These are phyloP conservation scores for Aspergillus niger DNA, from an alignment of 2,329 filamentous ascomycete genomes.

Conservation along the genomic window DNA sequence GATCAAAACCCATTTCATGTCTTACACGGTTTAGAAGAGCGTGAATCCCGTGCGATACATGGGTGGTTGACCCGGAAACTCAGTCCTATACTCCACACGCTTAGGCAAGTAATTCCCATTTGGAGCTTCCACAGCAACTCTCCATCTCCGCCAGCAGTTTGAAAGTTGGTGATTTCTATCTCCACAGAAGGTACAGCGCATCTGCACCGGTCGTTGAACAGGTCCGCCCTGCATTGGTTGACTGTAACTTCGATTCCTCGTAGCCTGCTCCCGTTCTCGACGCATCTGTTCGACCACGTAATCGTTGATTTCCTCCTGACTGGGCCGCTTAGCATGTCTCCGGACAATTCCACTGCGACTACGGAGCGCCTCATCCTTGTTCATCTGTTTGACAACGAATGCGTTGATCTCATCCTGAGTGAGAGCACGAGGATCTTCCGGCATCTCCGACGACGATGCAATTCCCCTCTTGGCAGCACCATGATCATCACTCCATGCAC, in stretches of 20 bases:
- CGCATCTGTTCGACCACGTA: slow-evolving; percentile 33
- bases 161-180: slow-evolving; percentile 23
- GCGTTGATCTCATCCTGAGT: slow-evolving; percentile 32
- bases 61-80: slow-evolving; percentile 25
- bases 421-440: slow-evolving; percentile 12
- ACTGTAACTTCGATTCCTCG: slow-evolving; percentile 23
- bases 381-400: slow-evolving; percentile 31
- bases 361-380: slow-evolving; percentile 11
- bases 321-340: slow-evolving; percentile 27
- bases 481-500: slow-evolving; percentile 2
- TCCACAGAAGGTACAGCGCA: slow-evolving; percentile 28
- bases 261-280: slow-evolving; percentile 25
- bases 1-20: background rate
- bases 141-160: slow-evolving; percentile 29
- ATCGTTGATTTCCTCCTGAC: slow-evolving; percentile 34
- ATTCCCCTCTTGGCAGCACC: background rate
- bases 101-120: slow-evolving; percentile 26
- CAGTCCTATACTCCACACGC: slow-evolving; percentile 25
- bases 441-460: background rate
- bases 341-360: slow-evolving; percentile 8
- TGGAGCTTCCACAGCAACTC: slow-evolving; percentile 27
- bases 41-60: slow-evolving; percentile 29
- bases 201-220: background rate
- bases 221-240: slow-evolving; percentile 20
- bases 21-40: slow-evolving; percentile 17